Percentiles rank a stretch among this genome's conserved stretches.
Evolutionary conservation across 1,284 basidiomycete species (phyloP).

Genomic region (Cutaneotrichosporon cavernicola): DNA sequence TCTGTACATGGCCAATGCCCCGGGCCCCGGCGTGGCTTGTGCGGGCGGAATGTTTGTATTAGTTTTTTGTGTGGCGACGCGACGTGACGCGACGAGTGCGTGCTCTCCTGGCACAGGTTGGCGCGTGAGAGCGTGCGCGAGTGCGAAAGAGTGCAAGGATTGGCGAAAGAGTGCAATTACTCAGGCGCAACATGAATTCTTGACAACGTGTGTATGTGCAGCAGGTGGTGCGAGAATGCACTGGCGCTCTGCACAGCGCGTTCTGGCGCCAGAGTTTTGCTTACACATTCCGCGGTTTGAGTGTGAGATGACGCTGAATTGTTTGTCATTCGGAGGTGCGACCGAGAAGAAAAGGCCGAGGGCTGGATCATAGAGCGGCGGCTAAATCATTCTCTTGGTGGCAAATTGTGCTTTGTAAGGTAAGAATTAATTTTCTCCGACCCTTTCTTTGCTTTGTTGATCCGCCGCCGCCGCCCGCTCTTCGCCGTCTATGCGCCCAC

Average conservation of each 20-base stretch:
- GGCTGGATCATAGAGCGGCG: not conserved
- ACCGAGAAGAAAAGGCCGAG: not conserved
- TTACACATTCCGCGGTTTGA: not conserved
- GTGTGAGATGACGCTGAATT: too few species aligned
- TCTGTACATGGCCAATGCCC: not conserved
- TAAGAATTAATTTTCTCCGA: not conserved
- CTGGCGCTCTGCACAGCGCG: not conserved
- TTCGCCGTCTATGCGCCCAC: too few species aligned
- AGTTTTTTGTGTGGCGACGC: not conserved
- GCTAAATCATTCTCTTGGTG: not conserved
- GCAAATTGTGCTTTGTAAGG: not conserved
- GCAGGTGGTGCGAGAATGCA: not conserved
- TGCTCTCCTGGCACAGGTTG: not conserved
- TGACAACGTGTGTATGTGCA: not conserved
- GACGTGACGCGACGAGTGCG: not conserved
- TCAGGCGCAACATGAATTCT: not conserved
- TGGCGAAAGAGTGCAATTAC: not conserved
- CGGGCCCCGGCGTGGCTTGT: not conserved
- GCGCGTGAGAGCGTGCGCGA: not conserved
- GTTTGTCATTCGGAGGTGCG: not conserved
- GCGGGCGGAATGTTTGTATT: slow-evolving; percentile 3
- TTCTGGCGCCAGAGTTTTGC: not conserved
- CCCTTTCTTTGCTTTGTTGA: too few species aligned
- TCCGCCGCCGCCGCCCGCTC: not conserved
- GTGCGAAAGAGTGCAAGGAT: not conserved